Conservation (phyloP, 192 early-diverging fungal genomes). For the Oehlia diaphana region DNA sequence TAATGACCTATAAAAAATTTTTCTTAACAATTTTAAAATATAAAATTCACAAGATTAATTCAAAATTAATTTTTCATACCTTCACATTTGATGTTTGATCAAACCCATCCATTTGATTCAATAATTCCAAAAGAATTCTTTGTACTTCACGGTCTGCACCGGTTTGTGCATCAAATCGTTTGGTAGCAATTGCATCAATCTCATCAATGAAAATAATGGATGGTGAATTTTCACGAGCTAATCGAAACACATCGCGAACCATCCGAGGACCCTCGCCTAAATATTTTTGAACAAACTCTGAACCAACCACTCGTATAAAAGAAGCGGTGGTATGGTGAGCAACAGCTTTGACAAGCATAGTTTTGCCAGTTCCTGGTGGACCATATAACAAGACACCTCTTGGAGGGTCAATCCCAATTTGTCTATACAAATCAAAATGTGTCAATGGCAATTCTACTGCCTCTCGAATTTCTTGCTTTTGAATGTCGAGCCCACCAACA, state of each 20-base stretch:
- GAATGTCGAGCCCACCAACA: slow-evolving; percentile 87
- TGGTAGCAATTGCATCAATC: slow-evolving; percentile 98
- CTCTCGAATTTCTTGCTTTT: slow-evolving; percentile 91
- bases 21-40: slow-evolving; percentile 11
- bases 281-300: slow-evolving; percentile 99
- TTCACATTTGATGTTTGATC: slow-evolving; percentile 98
- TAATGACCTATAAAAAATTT: slow-evolving; percentile 72
- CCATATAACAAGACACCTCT: slow-evolving; percentile 98
- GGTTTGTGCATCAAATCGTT: slow-evolving; percentile 97
- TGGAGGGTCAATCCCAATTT: slow-evolving; percentile 99
- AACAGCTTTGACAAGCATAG: slow-evolving; percentile 98
- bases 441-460: slow-evolving; percentile 97
- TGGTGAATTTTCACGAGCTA: slow-evolving; percentile 97
- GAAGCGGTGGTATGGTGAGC: slow-evolving; percentile 97
- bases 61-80: slow-evolving; percentile 37
- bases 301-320: slow-evolving; percentile 96
- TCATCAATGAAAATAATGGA: slow-evolving; percentile 99
- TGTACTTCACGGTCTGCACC: slow-evolving; percentile 99
- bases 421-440: slow-evolving; percentile 96
- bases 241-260: slow-evolving; percentile 95
- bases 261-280: slow-evolving; percentile 96
- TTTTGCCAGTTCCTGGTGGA: slow-evolving; percentile 98
- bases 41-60: background rate
- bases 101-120: slow-evolving; percentile 99
- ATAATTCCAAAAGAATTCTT: slow-evolving; percentile 92